Evolutionary conservation across 2,329 filamentous ascomycete species (phyloP), one percentile per base, ranked within the genome.

Genomic region (Berkeleyomyces rouxiae): DNA sequence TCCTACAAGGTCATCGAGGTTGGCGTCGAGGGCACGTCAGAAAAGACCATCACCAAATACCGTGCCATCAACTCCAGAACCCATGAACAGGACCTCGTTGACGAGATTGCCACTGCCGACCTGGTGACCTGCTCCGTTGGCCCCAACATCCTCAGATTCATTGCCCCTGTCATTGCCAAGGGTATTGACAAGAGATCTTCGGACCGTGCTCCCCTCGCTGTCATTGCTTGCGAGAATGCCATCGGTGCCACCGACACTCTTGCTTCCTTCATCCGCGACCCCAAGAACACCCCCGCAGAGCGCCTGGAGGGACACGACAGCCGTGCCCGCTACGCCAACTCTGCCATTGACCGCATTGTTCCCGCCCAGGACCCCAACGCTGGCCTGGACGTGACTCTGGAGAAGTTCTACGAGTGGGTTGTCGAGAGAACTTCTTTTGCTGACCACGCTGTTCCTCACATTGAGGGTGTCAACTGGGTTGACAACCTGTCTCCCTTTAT

Each of bases 331-430:
- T 97, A 95, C 73, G 92, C 92, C 77, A 99, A 99, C 79, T 96
- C 90, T 66, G 93, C 93, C 69, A 96, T 99, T 72, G 93, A 99
- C 79, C 89, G 93, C 66, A 99, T 99, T 72, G 93, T 97, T 33
- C 93, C 93, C 11, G 88, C 90, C 51, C 93, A 97, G 76, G 85
- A 90, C 65, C 76, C 83, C 59, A 77, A 88, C 69, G 82, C 86
- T 33, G 90, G 90, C 63, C 81, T 99, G 53, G 85, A 96, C 71
- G 93, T 99, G 68, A 91, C 86, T 70, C 90, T 99, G 58, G 93
- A 99, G 81, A 93, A 93, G 77, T 99, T 97, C 80, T 96, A 89
- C 77, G 93, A 99, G 78, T 99, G 93, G 93, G 92, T 93, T 46
- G 91, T 99, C 60, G 93, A 99, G 72, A 78, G 83, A 72, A 86